A percentile compares a stretch with the other conserved stretches of the same genome.
phyloP scores from a whole-genome alignment of 2,329 filamentous ascomycete genomes.

The Colletotrichum costaricense region DNA sequence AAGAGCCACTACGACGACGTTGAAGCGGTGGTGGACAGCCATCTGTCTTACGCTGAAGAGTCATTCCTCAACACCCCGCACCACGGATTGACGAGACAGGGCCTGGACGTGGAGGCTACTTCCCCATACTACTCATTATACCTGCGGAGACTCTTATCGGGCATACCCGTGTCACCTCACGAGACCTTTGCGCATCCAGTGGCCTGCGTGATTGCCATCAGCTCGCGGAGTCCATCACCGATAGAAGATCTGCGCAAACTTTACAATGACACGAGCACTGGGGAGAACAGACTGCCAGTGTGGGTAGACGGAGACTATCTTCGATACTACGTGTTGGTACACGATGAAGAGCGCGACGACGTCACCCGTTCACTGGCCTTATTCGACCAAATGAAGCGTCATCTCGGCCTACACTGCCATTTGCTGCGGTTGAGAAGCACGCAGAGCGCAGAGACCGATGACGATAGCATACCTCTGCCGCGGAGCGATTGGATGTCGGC shows the following conservation, averaged over 20 bases:
- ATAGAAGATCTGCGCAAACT: constrained; percentile 88
- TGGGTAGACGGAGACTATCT: constrained; percentile 95
- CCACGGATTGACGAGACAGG: constrained; percentile 52
- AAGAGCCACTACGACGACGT: constrained; percentile 67
- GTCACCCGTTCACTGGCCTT: constrained; percentile 88
- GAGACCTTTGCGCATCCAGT: constrained; percentile 97
- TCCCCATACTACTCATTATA: constrained; percentile 90
- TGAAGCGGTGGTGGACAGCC: constrained; percentile 83
- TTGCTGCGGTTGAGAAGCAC: constrained; percentile 86
- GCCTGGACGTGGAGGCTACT: constrained; percentile 61
- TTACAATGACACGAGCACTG: constrained; percentile 86
- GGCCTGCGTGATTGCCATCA: constrained; percentile 94
- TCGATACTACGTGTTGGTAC: constrained; percentile 94
- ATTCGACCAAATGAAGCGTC: constrained; percentile 99
- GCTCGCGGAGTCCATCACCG: constrained; percentile 83
- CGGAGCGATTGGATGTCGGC: constrained; percentile 91
- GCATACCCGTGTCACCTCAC: constrained; percentile 81
- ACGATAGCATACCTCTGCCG: constrained; percentile 86
- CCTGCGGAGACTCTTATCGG: constrained; percentile 83
- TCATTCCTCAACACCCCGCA: constrained; percentile 55
- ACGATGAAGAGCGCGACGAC: constrained; percentile 96
- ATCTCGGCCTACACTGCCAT: constrained; percentile 96
- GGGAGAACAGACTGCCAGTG: constrained; percentile 76
- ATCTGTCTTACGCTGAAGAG: constrained; percentile 80
- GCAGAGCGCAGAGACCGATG: constrained; percentile 88